Conservation (phyloP, 352 stramenopile genomes). For the Phytophthora multivora region DNA sequence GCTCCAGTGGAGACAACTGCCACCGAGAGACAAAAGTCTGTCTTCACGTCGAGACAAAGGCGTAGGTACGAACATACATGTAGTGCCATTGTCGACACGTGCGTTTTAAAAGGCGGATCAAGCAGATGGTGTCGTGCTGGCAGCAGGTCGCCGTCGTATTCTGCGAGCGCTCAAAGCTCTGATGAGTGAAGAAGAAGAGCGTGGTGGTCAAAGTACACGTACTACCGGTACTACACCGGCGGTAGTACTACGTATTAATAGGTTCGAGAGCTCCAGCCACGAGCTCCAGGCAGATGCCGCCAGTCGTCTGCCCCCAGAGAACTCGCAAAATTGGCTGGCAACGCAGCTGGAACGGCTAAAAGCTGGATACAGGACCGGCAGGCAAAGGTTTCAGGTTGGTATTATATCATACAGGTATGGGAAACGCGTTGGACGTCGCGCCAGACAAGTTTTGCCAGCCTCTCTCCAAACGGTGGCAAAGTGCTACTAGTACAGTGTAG, state of each 20-base stretch:
- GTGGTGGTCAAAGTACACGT: too few relatives aligned
- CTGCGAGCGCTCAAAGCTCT: constrained; percentile 2
- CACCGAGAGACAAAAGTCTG: not conserved
- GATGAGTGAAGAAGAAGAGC: not conserved
- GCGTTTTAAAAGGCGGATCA: constrained; percentile 8
- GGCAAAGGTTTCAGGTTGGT: not conserved
- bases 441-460: not conserved
- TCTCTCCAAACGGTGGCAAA: not conserved
- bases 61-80: too few relatives aligned
- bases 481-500: too few relatives aligned
- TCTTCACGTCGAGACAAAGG: constrained; percentile 11
- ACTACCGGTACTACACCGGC: too few relatives aligned
- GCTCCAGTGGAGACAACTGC: constrained; percentile 1
- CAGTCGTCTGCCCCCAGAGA: constrained; percentile 18
- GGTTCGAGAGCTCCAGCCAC: constrained; percentile 7
- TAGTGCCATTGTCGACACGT: constrained; percentile 19
- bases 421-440: not conserved
- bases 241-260: too few relatives aligned
- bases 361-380: not conserved
- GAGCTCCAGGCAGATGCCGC: constrained; percentile 11
- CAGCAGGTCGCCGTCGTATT: constrained; percentile 16
- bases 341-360: not conserved
- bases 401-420: too few relatives aligned
- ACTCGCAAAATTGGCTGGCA: constrained; percentile 1
- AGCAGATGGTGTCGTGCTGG: constrained; percentile 10